Evolutionary conservation across 2,329 filamentous ascomycete genomes (phyloP).

Genomic region (Nemania abortiva): DNA sequence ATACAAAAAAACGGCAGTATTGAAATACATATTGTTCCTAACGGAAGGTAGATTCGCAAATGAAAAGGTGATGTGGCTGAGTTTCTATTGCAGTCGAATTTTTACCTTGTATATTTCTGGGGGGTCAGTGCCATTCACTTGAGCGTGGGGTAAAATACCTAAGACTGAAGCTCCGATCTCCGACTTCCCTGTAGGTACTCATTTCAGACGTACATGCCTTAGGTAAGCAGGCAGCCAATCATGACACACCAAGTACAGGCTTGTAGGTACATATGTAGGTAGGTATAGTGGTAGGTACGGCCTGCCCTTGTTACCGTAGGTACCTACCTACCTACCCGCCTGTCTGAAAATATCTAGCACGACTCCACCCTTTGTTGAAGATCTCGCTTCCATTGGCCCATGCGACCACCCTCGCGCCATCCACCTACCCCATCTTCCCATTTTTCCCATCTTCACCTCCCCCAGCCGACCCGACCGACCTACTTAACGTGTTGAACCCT

Average conservation of each 20-base stretch:
- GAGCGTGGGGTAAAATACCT: constrained; percentile 7
- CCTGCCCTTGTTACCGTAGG: background rate
- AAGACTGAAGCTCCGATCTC: constrained; percentile 1
- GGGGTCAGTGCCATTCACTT: too few species aligned
- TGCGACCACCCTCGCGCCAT: constrained; percentile 21
- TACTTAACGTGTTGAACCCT: constrained; percentile 28
- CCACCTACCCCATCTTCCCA: constrained; percentile 38
- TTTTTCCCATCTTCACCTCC: constrained; percentile 39
- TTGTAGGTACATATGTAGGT: background rate
- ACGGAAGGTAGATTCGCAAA: background rate
- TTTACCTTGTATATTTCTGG: background rate
- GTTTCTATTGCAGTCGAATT: background rate
- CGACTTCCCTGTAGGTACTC: too few species aligned
- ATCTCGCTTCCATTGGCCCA: constrained; percentile 27
- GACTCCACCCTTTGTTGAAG: background rate
- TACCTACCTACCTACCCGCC: constrained; percentile 6
- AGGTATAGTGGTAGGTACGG: background rate
- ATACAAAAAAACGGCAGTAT: background rate
- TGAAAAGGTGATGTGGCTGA: background rate
- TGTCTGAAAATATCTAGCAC: background rate
- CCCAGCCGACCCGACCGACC: constrained; percentile 19
- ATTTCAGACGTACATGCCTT: background rate
- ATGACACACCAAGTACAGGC: too few species aligned
- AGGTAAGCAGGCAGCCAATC: too few species aligned
- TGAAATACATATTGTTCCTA: background rate